Evolutionary conservation across 768 basidiomycete species (phyloP).

Genomic region (Suillus cothurnatus): DNA sequence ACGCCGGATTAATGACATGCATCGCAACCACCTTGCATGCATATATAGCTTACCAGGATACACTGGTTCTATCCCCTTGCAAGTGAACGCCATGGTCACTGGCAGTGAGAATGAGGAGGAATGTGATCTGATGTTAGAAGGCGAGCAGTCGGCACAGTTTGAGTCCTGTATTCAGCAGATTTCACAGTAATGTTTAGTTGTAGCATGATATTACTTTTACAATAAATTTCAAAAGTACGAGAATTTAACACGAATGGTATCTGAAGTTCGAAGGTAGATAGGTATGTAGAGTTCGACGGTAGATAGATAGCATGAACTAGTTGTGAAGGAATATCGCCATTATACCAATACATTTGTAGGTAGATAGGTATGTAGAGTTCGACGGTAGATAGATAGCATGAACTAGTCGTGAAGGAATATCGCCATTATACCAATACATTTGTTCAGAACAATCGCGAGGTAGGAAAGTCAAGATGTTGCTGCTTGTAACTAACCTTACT

Average conservation of each 20-base stretch:
- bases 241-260: background rate
- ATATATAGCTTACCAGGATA: constrained; percentile 1
- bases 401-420: no score
- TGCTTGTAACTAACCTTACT: no score
- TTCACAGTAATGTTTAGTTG: background rate
- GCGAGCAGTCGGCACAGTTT: background rate
- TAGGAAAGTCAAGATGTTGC: no score
- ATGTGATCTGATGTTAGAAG: background rate
- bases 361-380: no score
- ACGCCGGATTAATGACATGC: background rate
- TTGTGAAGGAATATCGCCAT: no score
- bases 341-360: no score
- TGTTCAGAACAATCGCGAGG: no score
- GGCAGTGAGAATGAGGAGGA: background rate
- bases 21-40: background rate
- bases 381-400: no score
- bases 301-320: no score
- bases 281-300: background rate
- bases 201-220: background rate
- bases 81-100: background rate
- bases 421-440: no score
- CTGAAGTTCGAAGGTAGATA: background rate
- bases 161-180: background rate
- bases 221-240: background rate
- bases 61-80: background rate